A percentile compares a stretch with the other conserved stretches of the same genome.
phyloP scores from a whole-genome alignment of 208 protist genomes.

The Porcisia hertigi region DNA sequence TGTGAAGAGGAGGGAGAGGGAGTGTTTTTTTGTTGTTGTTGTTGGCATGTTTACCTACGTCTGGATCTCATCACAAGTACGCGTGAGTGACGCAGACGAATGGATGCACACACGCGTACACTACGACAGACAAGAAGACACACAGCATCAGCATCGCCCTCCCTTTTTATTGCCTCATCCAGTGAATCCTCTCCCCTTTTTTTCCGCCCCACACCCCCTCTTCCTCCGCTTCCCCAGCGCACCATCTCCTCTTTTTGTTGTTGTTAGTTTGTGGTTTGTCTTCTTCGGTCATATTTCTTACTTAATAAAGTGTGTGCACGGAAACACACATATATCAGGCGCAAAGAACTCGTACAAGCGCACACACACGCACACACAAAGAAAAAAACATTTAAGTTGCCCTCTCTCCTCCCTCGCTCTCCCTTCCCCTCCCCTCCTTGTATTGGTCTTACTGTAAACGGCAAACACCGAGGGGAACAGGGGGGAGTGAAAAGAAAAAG shows the following conservation, averaged over 20 bases:
- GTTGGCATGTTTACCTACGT: background rate
- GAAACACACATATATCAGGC: background rate
- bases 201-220: background rate
- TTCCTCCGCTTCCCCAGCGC: background rate
- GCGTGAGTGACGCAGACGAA: background rate
- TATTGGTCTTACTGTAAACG: background rate
- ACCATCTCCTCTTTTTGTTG: background rate
- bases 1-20: constrained; percentile 7
- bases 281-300: background rate
- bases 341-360: background rate
- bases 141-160: background rate
- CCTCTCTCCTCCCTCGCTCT: background rate
- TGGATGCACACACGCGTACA: background rate
- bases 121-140: background rate
- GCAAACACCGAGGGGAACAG: background rate
- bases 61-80: constrained; percentile 9
- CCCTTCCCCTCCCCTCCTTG: background rate
- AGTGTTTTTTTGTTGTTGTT: background rate
- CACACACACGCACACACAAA: background rate
- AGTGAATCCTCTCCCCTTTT: background rate
- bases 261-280: background rate
- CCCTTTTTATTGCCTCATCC: background rate
- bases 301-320: constrained; percentile 2
- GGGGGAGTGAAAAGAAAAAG: background rate
- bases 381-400: background rate